Conservation (phyloP, 805 yeast species). For the Vanderwaltozyma tropicalis region DNA sequence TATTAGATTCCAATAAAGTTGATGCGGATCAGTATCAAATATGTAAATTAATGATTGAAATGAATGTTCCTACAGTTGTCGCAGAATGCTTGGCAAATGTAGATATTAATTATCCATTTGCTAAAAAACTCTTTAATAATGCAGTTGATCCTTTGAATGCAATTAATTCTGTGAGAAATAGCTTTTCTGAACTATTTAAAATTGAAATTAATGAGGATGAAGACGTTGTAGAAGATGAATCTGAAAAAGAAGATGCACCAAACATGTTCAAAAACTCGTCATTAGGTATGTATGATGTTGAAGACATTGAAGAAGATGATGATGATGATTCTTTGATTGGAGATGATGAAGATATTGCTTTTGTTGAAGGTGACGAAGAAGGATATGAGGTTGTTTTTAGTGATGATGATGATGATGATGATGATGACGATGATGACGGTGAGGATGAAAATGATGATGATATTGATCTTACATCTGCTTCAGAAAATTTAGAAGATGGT, state of each 20-base stretch:
- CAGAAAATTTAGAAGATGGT: conserved; percentile 13
- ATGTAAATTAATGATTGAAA: conserved; percentile 58
- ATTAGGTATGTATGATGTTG: conserved; percentile 86
- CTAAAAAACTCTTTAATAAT: conserved; percentile 47
- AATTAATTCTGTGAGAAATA: conserved; percentile 46
- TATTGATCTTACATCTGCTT: conserved; percentile 7
- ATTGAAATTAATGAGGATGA: conserved; percentile 49
- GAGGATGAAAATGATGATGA: conserved; percentile 18
- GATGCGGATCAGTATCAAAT: conserved; percentile 54
- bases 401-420: conserved; percentile 26
- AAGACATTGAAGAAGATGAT: conserved; percentile 52
- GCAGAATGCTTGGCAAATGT: conserved; percentile 51
- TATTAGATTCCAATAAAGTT: conserved; percentile 37
- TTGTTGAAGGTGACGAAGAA: conserved; percentile 30
- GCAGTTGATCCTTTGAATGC: conserved; percentile 50
- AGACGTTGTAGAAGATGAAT: conserved; percentile 47
- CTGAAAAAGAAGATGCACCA: conserved; percentile 62
- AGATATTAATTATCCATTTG: conserved; percentile 65
- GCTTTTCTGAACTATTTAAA: conserved; percentile 48
- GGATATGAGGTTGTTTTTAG: conserved; percentile 27
- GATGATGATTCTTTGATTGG: conserved; percentile 39
- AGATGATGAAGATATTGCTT: conserved; percentile 34
- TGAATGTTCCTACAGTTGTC: conserved; percentile 47
- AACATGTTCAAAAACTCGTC: conserved; percentile 83
- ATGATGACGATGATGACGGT: conserved; percentile 25